Evolutionary conservation across 2,329 filamentous ascomycete species (phyloP).

Genomic region (Stagonosporopsis rhizophila): DNA sequence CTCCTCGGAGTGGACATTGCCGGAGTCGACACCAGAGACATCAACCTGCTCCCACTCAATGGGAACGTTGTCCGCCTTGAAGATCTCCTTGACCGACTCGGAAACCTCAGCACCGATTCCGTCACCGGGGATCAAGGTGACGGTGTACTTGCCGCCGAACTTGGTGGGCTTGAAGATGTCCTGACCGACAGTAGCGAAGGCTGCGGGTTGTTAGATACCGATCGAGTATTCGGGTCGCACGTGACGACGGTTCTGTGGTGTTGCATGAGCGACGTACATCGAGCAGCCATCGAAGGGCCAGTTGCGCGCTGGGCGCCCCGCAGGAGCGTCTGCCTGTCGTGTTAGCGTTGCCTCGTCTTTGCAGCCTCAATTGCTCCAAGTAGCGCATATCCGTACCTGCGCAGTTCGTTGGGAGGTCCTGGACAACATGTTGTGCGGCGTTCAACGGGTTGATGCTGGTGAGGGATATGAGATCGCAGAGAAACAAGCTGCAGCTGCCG

Average conservation of each 20-base stretch:
- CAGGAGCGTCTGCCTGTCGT: conserved; percentile 59
- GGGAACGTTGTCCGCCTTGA: conserved; percentile 99
- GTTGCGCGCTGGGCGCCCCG: conserved; percentile 59
- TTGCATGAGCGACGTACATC: conserved; percentile 56
- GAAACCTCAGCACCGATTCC: conserved; percentile 98
- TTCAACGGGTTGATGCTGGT: conserved; percentile 36
- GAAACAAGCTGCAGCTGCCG: conserved; percentile 44
- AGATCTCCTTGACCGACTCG: conserved; percentile 98
- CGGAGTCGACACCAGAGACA: conserved; percentile 86
- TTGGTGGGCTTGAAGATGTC: conserved; percentile 99
- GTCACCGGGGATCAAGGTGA: conserved; percentile 97
- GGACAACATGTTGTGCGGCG: conserved; percentile 52
- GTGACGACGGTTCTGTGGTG: conserved; percentile 4
- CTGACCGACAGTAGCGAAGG: conserved; percentile 73
- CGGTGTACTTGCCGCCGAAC: conserved; percentile 99
- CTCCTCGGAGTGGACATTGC: conserved; percentile 87
- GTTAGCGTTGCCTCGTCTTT: conserved; percentile 31
- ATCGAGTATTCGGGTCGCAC: conserved; percentile 3
- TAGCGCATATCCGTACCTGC: conserved; percentile 51
- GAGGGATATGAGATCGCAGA: conserved; percentile 46
- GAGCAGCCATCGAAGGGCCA: conserved; percentile 60
- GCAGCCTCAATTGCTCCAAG: conserved; percentile 33
- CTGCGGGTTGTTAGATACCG: conserved; percentile 32
- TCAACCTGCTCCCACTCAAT: conserved; percentile 99
- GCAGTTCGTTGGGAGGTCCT: conserved; percentile 56